Base-by-base conservation (phyloP, 1,284 basidiomycete genomes). In the Melanopsichium pennsylvanicum region DNA sequence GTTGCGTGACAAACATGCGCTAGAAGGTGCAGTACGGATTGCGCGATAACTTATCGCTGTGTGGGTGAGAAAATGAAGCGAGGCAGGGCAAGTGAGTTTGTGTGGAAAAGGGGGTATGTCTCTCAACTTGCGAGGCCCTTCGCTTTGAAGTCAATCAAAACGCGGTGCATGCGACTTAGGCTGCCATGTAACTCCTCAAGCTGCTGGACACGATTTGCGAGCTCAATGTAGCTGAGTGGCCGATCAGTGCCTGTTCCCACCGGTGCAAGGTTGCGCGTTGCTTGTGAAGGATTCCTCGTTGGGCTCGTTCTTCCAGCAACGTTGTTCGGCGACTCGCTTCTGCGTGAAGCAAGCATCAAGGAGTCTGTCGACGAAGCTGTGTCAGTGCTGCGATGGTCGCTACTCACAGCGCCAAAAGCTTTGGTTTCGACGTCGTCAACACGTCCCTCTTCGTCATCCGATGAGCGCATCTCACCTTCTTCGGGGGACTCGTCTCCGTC, bases 391-490 rank as follows among this genome's bases (percentile, higher is more conserved):
- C 29, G 22, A 15, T 33, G n/a, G 19, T 35, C 31, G 15, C n/a
- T 19, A 18, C 8, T 21, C 15, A 9, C 9, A 27, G 9, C 8
- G 35, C 11, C n/a, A n/a, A n/a, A n/a, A n/a, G n/a, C n/a, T n/a
- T 0, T 10, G 21, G 15, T 25, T 6, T 40, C 22, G 42, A 5
- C 12, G 11, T 5, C 21, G 11, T 19, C 32, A 29, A 9, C 1
- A n/a, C 5, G 8, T 10, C n/a, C 35, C 13, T 23, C 38, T 15
- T 61, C 59, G 16, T 48, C 60, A 18, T 62, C 55, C 4, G 66
- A 68, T 5, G 66, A 67, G 10, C 39, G 27, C 62, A 70, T 70
- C 37, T 70, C 62, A 13, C 68, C 68, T 37, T 70, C 68, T 32
- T 70, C 68, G 1, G 58, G 62, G 16, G 61, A 60, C 12, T 70